Base-by-base conservation (phyloP, 2,329 filamentous ascomycete species). In the Colletotrichum sp. region DNA sequence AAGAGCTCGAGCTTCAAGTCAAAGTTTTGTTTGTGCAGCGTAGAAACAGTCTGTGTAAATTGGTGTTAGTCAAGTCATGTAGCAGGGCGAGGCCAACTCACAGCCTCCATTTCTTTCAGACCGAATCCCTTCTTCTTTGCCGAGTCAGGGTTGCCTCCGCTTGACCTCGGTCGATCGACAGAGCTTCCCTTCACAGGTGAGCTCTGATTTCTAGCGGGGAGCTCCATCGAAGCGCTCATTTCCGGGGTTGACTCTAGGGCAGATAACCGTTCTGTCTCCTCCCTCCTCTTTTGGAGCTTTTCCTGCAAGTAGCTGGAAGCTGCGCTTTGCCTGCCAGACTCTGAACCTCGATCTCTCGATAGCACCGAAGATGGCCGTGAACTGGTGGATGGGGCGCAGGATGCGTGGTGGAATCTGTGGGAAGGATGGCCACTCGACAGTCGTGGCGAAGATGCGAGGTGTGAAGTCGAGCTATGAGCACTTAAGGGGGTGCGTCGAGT, bases 1-100 rank as follows among this genome's bases (percentile, higher is more conserved):
- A 90, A 94, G 1, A 95, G 83, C 81, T 95, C 93, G 36, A 95
- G 86, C 82, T 95, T 95, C 57, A 95, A 87, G 78, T 94, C 93
- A 79, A 95, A 95, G 80, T 95, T 95, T 83, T 94, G 91, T 81
- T 95, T 95, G 82, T 93, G 92, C 26, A 95, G 84, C 2, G 88
- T 92, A 6, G 93, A 94, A 68, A 95, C 85, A 70, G 92, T 91
- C 89, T 94, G 65, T 48, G 4, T 58, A 63, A 57, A 21, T 70
- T 16, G 58, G 21, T 68, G 67, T 77, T 66, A 79, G 72, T 34
- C 55, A 18, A 78, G 72, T 34, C 55, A 30, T 12, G 1, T 8
- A 2, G 77, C 55, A 48, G 60, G 72, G 16, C 48, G 63, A 4
- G 48, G 48, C 18, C 21, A 8, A 12, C 63, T 72, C 83, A 93